Percentiles rank a stretch among this genome's conserved stretches.
phyloP scores from a whole-genome alignment of 2,329 filamentous ascomycete genomes.

The Xylariaceae sp. region DNA sequence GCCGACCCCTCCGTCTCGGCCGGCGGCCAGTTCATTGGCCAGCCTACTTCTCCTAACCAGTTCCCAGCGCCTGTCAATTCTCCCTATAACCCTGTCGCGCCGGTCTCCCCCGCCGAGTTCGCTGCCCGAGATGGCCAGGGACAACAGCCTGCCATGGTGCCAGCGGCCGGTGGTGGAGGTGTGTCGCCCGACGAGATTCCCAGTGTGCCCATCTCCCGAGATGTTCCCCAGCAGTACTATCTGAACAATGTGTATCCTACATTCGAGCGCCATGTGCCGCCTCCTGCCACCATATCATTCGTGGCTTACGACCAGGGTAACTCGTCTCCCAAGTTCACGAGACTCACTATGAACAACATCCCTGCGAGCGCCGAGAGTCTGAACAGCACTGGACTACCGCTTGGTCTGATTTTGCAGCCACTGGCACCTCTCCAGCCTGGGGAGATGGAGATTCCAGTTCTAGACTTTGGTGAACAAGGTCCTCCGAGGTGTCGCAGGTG shows the following conservation, averaged over 20 bases:
- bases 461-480: conserved; percentile 90
- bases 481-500: conserved; percentile 91
- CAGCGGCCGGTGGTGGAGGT: conserved; percentile 59
- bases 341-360: conserved; percentile 90
- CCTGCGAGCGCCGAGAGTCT: conserved; percentile 78
- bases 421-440: conserved; percentile 78
- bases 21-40: conserved; percentile 44
- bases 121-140: conserved; percentile 38
- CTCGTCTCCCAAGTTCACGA: conserved; percentile 87
- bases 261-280: conserved; percentile 89
- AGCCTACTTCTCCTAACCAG: conserved; percentile 22
- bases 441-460: conserved; percentile 80
- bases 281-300: conserved; percentile 82
- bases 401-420: conserved; percentile 86
- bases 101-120: conserved; percentile 43
- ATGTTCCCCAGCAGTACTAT: conserved; percentile 78
- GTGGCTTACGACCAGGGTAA: conserved; percentile 96
- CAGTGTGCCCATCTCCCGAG: conserved; percentile 81
- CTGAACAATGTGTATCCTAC: conserved; percentile 87
- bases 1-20: conserved; percentile 43
- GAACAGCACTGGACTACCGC: conserved; percentile 72
- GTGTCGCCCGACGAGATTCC: conserved; percentile 92
- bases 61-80: conserved; percentile 50
- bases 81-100: conserved; percentile 44
- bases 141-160: conserved; percentile 43